Percentiles rank a stretch among this genome's conserved stretches.
These are phyloP conservation scores for Solanum corneliomulleri DNA, from an alignment of 257 asterid species.

Conservation along the genomic window DNA sequence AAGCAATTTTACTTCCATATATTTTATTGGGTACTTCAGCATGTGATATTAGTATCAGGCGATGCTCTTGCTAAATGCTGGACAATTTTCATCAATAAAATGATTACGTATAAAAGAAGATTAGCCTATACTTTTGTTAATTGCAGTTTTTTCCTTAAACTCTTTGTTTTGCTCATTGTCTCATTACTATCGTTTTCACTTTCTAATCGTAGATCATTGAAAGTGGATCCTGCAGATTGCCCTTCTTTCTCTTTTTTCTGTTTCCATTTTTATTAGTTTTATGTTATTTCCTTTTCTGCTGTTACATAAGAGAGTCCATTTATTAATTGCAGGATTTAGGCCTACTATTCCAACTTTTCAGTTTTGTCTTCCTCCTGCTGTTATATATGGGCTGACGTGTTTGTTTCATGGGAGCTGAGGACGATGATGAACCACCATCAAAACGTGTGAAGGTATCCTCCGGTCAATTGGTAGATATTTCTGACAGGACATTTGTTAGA, in stretches of 20 bases:
- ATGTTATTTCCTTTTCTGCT: background rate
- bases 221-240: background rate
- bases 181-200: background rate
- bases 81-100: background rate
- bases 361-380: background rate
- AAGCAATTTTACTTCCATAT: background rate
- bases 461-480: constrained; percentile 32
- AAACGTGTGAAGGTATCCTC: constrained; percentile 70
- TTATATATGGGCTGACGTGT: constrained; percentile 69
- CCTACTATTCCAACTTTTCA: background rate
- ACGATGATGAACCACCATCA: constrained; percentile 74
- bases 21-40: background rate
- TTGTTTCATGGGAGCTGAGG: constrained; percentile 87
- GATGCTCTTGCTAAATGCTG: background rate
- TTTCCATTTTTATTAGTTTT: background rate
- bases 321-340: constrained; percentile 5
- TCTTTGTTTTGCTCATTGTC: background rate
- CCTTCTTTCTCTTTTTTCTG: background rate
- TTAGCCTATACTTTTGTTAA: background rate
- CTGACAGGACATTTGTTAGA: constrained; percentile 30
- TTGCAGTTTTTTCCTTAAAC: background rate
- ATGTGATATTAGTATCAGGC: background rate
- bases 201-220: background rate
- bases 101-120: background rate
- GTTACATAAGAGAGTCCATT: background rate